Evolutionary conservation across 768 basidiomycete species (phyloP).

Genomic region (Cystobasidiopsis lactophilus): DNA sequence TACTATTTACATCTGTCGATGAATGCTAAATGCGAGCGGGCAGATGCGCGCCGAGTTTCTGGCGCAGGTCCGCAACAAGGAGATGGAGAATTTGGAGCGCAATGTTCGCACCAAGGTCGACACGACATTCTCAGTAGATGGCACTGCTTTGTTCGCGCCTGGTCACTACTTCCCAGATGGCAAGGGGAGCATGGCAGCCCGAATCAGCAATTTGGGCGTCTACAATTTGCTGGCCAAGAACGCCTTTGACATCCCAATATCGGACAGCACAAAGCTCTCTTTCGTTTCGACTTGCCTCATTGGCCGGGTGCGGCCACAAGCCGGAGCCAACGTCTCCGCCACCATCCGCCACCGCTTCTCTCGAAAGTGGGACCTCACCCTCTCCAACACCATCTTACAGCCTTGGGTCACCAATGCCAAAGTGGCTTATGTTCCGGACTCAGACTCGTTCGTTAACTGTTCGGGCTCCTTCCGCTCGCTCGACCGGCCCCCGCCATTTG

Average conservation of each 20-base stretch:
- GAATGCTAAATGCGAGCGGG: background rate
- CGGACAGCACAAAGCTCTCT: background rate
- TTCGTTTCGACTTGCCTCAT: slow-evolving; percentile 16
- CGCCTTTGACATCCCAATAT: slow-evolving; percentile 21
- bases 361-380: slow-evolving; percentile 8
- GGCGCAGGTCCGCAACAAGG: slow-evolving; percentile 9
- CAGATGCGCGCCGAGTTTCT: slow-evolving; percentile 19
- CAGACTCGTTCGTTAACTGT: slow-evolving; percentile 16
- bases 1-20: background rate
- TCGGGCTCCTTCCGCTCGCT: slow-evolving; percentile 22
- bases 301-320: slow-evolving; percentile 22
- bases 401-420: slow-evolving; percentile 30
- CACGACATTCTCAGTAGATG: background rate
- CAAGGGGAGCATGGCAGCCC: no score
- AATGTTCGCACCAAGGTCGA: slow-evolving; percentile 12
- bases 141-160: no score
- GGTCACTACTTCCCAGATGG: no score
- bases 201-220: background rate
- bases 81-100: slow-evolving; percentile 14
- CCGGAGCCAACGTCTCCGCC: slow-evolving; percentile 32
- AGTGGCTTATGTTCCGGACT: slow-evolving; percentile 32
- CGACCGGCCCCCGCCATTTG: slow-evolving; percentile 22
- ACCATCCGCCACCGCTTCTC: slow-evolving; percentile 30
- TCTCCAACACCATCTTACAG: slow-evolving; percentile 24
- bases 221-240: slow-evolving; percentile 24